Percentiles rank a stretch among this genome's conserved stretches.
These are phyloP conservation scores for Xerocomus potaroensis DNA, from an alignment of 768 basidiomycete species.

Conservation along the genomic window DNA sequence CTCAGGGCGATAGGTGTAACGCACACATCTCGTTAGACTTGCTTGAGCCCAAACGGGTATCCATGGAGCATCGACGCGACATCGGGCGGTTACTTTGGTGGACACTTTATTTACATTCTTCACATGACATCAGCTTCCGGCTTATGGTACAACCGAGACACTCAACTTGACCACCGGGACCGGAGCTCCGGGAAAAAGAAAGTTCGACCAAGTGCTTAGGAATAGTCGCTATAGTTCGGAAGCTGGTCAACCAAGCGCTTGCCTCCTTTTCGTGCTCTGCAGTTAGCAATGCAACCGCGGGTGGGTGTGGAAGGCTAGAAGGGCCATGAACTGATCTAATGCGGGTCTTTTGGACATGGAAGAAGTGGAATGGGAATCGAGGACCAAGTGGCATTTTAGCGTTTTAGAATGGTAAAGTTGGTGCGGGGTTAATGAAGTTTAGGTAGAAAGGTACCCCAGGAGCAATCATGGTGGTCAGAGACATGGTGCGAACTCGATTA, in stretches of 20 bases:
- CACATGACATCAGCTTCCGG: neutral
- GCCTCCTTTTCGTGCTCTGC: constrained; percentile 45
- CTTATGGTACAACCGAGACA: neutral
- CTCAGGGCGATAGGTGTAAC: constrained; percentile 20
- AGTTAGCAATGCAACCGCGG: constrained; percentile 33
- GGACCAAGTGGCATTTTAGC: neutral
- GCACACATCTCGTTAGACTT: constrained; percentile 44
- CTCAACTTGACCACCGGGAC: constrained; percentile 78
- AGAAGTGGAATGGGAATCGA: neutral
- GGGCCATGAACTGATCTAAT: constrained; percentile 21
- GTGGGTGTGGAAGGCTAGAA: constrained; percentile 43
- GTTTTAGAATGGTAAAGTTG: too few species aligned
- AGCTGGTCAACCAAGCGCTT: constrained; percentile 49
- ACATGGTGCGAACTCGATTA: too few species aligned
- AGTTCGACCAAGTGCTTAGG: constrained; percentile 55
- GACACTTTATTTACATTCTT: constrained; percentile 91
- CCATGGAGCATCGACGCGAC: constrained; percentile 55
- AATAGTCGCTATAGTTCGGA: constrained; percentile 39
- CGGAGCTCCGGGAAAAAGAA: constrained; percentile 73
- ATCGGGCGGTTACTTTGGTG: constrained; percentile 70
- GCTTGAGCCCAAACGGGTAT: constrained; percentile 64
- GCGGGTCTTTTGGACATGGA: neutral
- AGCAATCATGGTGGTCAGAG: too few species aligned
- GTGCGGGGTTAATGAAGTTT: too few species aligned
- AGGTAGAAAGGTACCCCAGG: too few species aligned